Percentiles rank a stretch among this genome's conserved stretches.
Evolutionary conservation across 2,329 filamentous ascomycete species (phyloP).

Genomic region (Epichloe sibirici): DNA sequence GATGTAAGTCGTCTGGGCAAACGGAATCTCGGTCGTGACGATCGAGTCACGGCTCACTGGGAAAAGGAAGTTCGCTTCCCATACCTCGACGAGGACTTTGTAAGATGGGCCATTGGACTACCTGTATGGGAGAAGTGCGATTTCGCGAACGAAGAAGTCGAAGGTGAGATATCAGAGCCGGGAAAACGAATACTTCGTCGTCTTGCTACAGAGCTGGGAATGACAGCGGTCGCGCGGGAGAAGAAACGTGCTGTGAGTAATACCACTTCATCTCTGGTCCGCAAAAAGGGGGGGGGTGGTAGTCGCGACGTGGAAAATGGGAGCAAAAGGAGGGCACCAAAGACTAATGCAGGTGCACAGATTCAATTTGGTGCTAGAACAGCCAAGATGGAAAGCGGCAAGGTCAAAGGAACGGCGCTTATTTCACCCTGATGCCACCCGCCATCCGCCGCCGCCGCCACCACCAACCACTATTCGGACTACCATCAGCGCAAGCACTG

Average conservation of each 20-base stretch:
- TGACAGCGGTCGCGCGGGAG: constrained; percentile 62
- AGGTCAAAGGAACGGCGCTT: constrained; percentile 55
- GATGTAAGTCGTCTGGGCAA: constrained; percentile 80
- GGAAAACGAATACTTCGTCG: constrained; percentile 74
- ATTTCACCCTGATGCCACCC: constrained; percentile 28
- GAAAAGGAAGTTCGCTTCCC: constrained; percentile 81
- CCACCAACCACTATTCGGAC: not conserved
- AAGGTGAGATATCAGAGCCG: constrained; percentile 36
- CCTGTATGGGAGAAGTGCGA: constrained; percentile 83
- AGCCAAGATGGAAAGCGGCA: constrained; percentile 67
- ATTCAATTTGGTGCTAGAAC: constrained; percentile 77
- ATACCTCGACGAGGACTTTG: constrained; percentile 75
- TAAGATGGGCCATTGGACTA: constrained; percentile 63
- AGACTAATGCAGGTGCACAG: constrained; percentile 22
- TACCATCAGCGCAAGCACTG: not conserved
- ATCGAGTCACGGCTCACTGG: constrained; percentile 83
- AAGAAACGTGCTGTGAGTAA: constrained; percentile 48
- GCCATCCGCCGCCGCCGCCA: not conserved
- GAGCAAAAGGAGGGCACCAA: too few species aligned
- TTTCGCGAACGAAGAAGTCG: constrained; percentile 44
- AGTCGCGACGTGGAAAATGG: not conserved
- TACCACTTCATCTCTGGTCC: not conserved
- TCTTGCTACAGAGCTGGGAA: constrained; percentile 60
- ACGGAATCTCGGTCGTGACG: constrained; percentile 89
- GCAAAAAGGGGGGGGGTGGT: not conserved